Percentiles rank a stretch among this genome's conserved stretches.
Evolutionary conservation across 345 rosid species (phyloP).

Genomic region (Citrus reticulata): DNA sequence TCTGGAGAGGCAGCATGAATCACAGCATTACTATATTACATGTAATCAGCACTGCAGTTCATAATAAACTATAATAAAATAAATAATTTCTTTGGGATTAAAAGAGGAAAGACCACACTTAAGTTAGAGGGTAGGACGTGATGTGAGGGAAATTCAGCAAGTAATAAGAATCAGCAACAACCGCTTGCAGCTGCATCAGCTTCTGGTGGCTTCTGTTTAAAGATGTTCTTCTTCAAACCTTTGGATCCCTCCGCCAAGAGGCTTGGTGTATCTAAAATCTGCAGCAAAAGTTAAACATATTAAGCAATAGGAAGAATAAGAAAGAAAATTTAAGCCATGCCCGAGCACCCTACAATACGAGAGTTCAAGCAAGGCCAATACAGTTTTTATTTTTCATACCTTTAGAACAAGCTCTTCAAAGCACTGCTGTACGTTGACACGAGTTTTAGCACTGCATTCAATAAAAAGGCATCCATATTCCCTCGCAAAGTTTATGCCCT

Average conservation of each 20-base stretch:
- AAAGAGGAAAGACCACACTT: neutral
- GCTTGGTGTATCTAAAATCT: constrained; percentile 52
- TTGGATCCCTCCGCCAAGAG: constrained; percentile 47
- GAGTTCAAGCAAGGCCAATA: neutral
- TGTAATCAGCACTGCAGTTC: neutral
- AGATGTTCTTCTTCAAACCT: constrained; percentile 45
- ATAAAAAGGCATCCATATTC: constrained; percentile 62
- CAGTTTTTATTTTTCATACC: constrained; percentile 22
- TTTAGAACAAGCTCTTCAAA: constrained; percentile 66
- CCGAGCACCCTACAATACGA: neutral
- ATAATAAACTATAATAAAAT: neutral
- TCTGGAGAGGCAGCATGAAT: neutral
- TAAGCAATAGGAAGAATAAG: neutral
- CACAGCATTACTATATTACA: constrained; percentile 3
- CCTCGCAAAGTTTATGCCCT: constrained; percentile 59
- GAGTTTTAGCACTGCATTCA: constrained; percentile 71
- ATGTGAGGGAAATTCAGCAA: neutral
- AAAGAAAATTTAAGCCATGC: neutral
- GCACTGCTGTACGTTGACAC: constrained; percentile 53
- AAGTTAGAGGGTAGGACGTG: neutral
- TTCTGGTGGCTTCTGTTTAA: constrained; percentile 34
- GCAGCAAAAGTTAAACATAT: constrained; percentile 8
- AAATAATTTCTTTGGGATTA: neutral
- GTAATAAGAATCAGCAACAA: constrained; percentile 32
- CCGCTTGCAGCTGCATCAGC: constrained; percentile 25